Percentiles rank a stretch among this genome's conserved stretches.
Evolutionary conservation across 495 filamentous ascomycete genomes (phyloP).

Genomic region (Lentithecium fluviatile): DNA sequence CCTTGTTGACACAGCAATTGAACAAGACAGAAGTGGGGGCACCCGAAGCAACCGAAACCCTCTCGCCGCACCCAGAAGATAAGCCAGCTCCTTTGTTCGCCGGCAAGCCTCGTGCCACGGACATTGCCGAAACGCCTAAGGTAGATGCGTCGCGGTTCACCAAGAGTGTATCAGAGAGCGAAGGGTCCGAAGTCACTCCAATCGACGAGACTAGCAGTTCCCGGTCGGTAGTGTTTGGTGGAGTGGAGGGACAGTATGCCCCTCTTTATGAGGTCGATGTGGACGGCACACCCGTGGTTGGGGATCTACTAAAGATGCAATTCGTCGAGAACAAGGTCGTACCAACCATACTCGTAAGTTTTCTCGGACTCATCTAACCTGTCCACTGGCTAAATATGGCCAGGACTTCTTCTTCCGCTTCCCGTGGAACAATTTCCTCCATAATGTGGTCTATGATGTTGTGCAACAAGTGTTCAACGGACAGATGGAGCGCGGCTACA

Average conservation of each 20-base stretch:
- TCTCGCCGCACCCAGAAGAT: conserved; percentile 62
- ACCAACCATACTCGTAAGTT: conserved; percentile 84
- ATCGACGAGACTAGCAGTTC: conserved; percentile 35
- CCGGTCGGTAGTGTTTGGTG: conserved; percentile 30
- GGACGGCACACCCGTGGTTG: conserved; percentile 84
- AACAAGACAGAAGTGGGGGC: conserved; percentile 25
- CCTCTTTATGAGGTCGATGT: conserved; percentile 60
- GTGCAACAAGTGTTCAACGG: conserved; percentile 99
- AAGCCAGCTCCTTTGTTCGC: conserved; percentile 68
- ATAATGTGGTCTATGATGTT: conserved; percentile 99
- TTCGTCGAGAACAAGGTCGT: conserved; percentile 94
- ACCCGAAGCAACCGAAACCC: conserved; percentile 29
- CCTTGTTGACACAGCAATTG: conserved; percentile 35
- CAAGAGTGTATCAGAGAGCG: conserved; percentile 19
- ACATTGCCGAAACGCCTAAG: conserved; percentile 4
- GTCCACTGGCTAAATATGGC: conserved; percentile 3
- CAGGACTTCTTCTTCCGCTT: conserved; percentile 97
- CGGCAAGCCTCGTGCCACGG: conserved; percentile 20
- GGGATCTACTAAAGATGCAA: conserved; percentile 93
- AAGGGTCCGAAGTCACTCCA: conserved; percentile 35
- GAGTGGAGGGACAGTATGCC: conserved; percentile 25
- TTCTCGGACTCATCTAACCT: conserved; percentile 16
- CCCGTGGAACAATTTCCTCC: conserved; percentile 99
- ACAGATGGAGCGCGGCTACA: conserved; percentile 93
- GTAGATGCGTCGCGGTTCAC: conserved; percentile 24